Conservation (phyloP, 2,329 filamentous ascomycete genomes). For the Furcasterigmium sp. region DNA sequence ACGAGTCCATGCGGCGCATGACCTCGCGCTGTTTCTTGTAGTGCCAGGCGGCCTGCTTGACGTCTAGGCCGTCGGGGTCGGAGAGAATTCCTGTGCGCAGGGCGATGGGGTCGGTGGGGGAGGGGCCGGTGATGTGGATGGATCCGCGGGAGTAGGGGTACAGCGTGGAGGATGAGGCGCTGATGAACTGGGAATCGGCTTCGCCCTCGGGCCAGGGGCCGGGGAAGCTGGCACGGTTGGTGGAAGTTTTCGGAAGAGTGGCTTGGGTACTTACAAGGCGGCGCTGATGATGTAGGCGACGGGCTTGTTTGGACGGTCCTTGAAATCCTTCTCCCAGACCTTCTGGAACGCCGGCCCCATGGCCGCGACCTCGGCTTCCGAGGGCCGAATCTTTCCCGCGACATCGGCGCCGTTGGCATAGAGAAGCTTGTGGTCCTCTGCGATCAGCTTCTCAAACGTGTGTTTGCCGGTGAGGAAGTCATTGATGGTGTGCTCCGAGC, state of each 20-base stretch:
- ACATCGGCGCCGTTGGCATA: conserved; percentile 55
- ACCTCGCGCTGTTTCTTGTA: conserved; percentile 62
- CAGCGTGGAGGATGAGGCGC: conserved; percentile 43
- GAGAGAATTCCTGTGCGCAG: conserved; percentile 55
- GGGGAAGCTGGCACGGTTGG: conserved; percentile 25
- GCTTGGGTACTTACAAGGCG: conserved; percentile 20
- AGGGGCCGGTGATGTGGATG: conserved; percentile 50
- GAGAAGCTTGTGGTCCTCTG: conserved; percentile 40
- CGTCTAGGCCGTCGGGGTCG: conserved; percentile 42
- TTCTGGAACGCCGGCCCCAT: conserved; percentile 48
- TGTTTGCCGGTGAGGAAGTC: conserved; percentile 42
- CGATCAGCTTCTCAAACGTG: conserved; percentile 37
- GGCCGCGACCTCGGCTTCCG: conserved; percentile 42
- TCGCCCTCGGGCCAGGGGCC: conserved; percentile 32
- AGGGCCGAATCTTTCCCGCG: conserved; percentile 50
- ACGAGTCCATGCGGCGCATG: conserved; percentile 47
- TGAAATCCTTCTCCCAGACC: conserved; percentile 52
- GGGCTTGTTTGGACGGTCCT: conserved; percentile 33
- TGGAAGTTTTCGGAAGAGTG: neutral
- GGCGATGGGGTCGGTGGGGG: conserved; percentile 37
- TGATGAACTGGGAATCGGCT: conserved; percentile 42
- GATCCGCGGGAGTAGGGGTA: conserved; percentile 58
- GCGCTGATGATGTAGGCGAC: conserved; percentile 37
- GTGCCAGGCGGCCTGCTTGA: conserved; percentile 54
- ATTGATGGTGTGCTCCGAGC: conserved; percentile 37